A percentile compares a stretch with the other conserved stretches of the same genome.
These are phyloP conservation scores for Nitzschia sp. DNA, from an alignment of 108 stramenopile species.

Conservation along the genomic window DNA sequence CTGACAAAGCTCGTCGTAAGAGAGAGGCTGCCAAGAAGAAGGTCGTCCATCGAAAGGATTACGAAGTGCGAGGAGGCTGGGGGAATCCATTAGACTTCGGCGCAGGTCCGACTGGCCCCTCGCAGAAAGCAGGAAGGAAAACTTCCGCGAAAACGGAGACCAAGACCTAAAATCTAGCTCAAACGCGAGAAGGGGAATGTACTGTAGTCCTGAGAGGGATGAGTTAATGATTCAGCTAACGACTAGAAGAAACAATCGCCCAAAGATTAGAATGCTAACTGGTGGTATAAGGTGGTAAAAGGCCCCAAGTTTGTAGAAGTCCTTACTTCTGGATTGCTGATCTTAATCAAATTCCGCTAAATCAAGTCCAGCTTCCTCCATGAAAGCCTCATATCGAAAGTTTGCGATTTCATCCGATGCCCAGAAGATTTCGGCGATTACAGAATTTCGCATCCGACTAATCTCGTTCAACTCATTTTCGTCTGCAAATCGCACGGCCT, in stretches of 20 bases:
- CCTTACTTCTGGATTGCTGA: no score
- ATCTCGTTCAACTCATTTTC: slow-evolving; percentile 26
- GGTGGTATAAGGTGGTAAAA: no score
- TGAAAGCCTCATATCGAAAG: slow-evolving; percentile 32
- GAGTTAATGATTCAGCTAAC: no score
- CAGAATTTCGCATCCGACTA: slow-evolving; percentile 10
- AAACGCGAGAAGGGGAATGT: no score
- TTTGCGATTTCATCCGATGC: slow-evolving; percentile 24
- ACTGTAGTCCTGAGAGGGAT: no score
- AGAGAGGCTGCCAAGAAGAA: neutral
- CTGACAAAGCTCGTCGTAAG: neutral
- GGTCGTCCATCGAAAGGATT: neutral
- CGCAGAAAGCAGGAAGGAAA: no score
- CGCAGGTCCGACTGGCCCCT: neutral
- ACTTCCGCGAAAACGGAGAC: no score
- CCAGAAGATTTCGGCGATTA: slow-evolving; percentile 17
- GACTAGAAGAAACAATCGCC: no score
- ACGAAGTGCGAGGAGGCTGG: neutral
- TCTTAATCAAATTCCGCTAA: slow-evolving; percentile 21
- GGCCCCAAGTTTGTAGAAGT: no score
- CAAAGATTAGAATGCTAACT: no score
- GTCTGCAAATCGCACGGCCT: slow-evolving; percentile 13
- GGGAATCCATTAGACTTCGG: neutral
- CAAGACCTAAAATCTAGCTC: no score
- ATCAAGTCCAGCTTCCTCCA: slow-evolving; percentile 37